Base-by-base conservation (phyloP, 2,329 filamentous ascomycete species). In the Aspergillus proliferans region DNA sequence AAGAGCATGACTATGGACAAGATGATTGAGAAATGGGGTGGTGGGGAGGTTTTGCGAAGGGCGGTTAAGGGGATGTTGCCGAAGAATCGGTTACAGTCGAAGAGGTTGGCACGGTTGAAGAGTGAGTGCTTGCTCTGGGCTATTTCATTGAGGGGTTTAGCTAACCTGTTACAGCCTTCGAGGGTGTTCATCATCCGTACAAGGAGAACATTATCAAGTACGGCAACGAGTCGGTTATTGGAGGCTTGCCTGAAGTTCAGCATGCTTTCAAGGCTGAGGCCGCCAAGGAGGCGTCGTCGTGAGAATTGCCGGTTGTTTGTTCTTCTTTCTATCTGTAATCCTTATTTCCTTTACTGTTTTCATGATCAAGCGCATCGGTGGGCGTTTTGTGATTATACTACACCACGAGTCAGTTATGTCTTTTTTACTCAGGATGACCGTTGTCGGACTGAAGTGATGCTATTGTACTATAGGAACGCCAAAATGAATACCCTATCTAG, bases 41-140 rank as follows among this genome's bases (percentile, higher is more conserved):
- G 93, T 45, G 85, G 86, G 34, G 93, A 98, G 78, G 85, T 98
- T 34, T 72, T 98, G 67, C 80, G 89, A 63, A 87, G 90, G 70
- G 93, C 94, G 1, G 94, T 98, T 38, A 86, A 87, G 66, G 94
- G 94, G 44, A 98, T 98, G 93, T 72, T 98, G 71, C 93, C 93
- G 47, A 98, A 98, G 81, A 98, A 98, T 74, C 77, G 91, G 63
- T 74, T 98, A 64, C 78, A 92, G 61, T 90, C 96, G 69, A 87
- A 89, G 76, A 76, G 94, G 56, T 74, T 98, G 74, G 88, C 85
- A 34, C 79, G 93, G 59, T 73, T 98, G 67, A 98, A 97, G 81
- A 77, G 80, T 81, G 57, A 62, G 76, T 71, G 47, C 9, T 6
- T 38, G 28, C 24, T 28, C 15, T 44, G 14, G 10, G 6, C n/a